Conservation (phyloP, 768 basidiomycete genomes). For the Naganishia vishniacii region DNA sequence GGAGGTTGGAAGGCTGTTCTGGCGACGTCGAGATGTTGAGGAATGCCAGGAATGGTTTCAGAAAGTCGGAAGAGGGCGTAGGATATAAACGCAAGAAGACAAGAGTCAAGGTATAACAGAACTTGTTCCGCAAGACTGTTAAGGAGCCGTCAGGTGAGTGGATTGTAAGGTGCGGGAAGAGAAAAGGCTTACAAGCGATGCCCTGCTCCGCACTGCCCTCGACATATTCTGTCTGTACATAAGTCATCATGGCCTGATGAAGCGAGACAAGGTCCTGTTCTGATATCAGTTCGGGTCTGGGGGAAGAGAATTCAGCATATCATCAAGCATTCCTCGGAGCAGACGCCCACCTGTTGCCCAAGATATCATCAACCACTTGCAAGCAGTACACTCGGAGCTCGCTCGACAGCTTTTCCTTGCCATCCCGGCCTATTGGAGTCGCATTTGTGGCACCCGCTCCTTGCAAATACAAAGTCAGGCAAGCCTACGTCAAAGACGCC, state of each 20-base stretch:
- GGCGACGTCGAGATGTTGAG: slow-evolving; percentile 25
- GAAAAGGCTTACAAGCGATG: slow-evolving; percentile 64
- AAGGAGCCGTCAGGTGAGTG: slow-evolving; percentile 13
- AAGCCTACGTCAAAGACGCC: slow-evolving; percentile 37
- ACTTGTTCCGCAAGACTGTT: slow-evolving; percentile 81
- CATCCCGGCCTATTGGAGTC: slow-evolving; percentile 40
- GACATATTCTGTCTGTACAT: slow-evolving; percentile 83
- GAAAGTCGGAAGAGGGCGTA: slow-evolving; percentile 36
- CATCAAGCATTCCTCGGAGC: slow-evolving; percentile 56
- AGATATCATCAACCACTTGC: slow-evolving; percentile 46
- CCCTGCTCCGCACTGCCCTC: slow-evolving; percentile 75
- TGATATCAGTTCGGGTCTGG: slow-evolving; percentile 41
- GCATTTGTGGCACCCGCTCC: slow-evolving; percentile 46
- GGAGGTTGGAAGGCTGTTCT: slow-evolving; percentile 51
- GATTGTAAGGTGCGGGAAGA: slow-evolving; percentile 3
- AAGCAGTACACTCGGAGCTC: slow-evolving; percentile 47
- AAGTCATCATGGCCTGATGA: slow-evolving; percentile 70
- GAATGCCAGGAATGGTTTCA: slow-evolving; percentile 41
- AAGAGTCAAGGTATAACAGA: slow-evolving; percentile 47
- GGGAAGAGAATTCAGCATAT: slow-evolving; percentile 37
- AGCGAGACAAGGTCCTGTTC: slow-evolving; percentile 49
- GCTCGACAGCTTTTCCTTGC: slow-evolving; percentile 44
- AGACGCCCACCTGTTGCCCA: slow-evolving; percentile 36
- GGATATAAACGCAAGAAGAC: slow-evolving; percentile 47
- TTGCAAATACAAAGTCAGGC: slow-evolving; percentile 47